Percentiles rank a stretch among this genome's conserved stretches.
Conservation (phyloP, 2,329 filamentous ascomycete species). For the Raffaelea arxii region DNA sequence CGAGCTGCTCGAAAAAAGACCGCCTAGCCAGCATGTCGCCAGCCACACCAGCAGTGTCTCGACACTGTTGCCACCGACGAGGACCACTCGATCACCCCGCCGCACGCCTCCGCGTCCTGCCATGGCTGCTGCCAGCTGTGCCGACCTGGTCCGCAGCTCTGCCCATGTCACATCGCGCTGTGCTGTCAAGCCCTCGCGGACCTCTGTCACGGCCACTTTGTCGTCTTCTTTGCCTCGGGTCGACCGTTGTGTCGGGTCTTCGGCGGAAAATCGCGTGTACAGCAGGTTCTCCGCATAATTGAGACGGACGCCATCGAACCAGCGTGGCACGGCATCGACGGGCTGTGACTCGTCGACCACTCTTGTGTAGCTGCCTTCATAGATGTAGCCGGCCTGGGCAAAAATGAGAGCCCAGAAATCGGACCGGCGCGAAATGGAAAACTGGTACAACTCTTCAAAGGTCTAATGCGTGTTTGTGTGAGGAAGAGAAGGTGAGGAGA, state of each 20-base stretch:
- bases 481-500: neutral
- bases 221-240: slow-evolving; percentile 58
- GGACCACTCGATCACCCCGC: slow-evolving; percentile 64
- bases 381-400: slow-evolving; percentile 48
- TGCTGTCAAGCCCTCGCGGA: slow-evolving; percentile 52
- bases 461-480: too few relatives aligned
- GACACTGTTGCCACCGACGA: slow-evolving; percentile 65
- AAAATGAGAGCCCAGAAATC: slow-evolving; percentile 61
- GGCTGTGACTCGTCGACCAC: slow-evolving; percentile 61
- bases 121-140: slow-evolving; percentile 54
- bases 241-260: slow-evolving; percentile 29
- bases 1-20: slow-evolving; percentile 63
- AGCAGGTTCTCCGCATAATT: slow-evolving; percentile 79
- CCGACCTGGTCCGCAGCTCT: slow-evolving; percentile 51
- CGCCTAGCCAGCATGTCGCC: slow-evolving; percentile 61
- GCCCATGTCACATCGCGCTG: slow-evolving; percentile 55
- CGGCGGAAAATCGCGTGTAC: slow-evolving; percentile 47
- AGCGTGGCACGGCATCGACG: slow-evolving; percentile 62
- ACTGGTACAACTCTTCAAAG: slow-evolving; percentile 61
- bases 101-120: slow-evolving; percentile 48
- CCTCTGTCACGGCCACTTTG: slow-evolving; percentile 62
- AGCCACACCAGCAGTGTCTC: slow-evolving; percentile 65
- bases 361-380: slow-evolving; percentile 46
- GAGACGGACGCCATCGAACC: slow-evolving; percentile 65
- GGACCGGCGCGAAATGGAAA: slow-evolving; percentile 50